A percentile compares a stretch with the other conserved stretches of the same genome.
Conservation (phyloP, 805 yeast species). For the Candida chauliodis region DNA sequence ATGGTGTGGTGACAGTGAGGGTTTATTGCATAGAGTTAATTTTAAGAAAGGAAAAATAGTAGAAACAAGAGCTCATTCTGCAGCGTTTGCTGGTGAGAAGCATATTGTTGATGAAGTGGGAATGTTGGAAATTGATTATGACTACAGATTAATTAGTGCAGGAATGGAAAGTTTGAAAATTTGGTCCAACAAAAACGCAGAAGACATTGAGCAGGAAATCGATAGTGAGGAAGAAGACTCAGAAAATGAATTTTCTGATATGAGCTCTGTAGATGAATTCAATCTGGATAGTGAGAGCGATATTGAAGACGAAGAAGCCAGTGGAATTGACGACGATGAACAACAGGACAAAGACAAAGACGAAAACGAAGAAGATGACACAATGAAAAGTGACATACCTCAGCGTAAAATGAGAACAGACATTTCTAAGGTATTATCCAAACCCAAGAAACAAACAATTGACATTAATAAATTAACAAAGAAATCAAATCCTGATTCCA, state of each 20-base stretch:
- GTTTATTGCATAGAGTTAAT: slow-evolving; percentile 65
- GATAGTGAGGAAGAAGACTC: slow-evolving; percentile 24
- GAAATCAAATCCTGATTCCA: neutral
- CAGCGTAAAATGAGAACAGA: slow-evolving; percentile 10
- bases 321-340: no score
- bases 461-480: slow-evolving; percentile 19
- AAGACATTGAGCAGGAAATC: slow-evolving; percentile 13
- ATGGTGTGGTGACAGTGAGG: slow-evolving; percentile 82
- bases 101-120: slow-evolving; percentile 67
- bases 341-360: no score
- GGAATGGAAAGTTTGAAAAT: slow-evolving; percentile 80
- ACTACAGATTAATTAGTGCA: slow-evolving; percentile 74
- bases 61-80: slow-evolving; percentile 65
- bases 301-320: slow-evolving; percentile 7
- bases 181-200: slow-evolving; percentile 51
- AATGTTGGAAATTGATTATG: slow-evolving; percentile 72
- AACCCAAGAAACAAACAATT: slow-evolving; percentile 15
- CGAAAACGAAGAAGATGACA: slow-evolving; percentile 13
- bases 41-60: slow-evolving; percentile 58
- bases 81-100: slow-evolving; percentile 24
- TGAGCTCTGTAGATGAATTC: slow-evolving; percentile 9
- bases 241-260: slow-evolving; percentile 17
- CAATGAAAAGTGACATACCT: slow-evolving; percentile 1
- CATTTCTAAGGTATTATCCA: slow-evolving; percentile 8
- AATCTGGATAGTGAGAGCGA: slow-evolving; percentile 12